These are phyloP conservation scores for Pterocarpus santalinus DNA, from an alignment of 306 rosid species.

Conservation along the genomic window DNA sequence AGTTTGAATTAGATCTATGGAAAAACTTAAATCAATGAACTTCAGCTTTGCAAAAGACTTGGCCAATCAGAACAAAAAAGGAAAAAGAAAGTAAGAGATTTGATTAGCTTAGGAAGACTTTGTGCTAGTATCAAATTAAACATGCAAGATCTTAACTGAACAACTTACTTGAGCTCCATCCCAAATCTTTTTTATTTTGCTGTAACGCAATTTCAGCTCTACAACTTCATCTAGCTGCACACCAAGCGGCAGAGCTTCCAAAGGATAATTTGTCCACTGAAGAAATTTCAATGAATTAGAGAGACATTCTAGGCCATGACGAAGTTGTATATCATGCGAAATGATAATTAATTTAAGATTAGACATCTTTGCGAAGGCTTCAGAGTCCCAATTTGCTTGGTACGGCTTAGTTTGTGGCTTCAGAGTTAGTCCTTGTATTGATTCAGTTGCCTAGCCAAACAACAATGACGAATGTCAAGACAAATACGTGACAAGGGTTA, in stretches of 20 bases:
- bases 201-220: not conserved
- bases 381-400: constrained; percentile 1
- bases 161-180: constrained; percentile 17
- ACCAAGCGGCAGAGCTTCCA: constrained; percentile 4
- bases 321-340: constrained; percentile 12
- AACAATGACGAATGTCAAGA: no score
- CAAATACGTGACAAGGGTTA: no score
- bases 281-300: constrained; percentile 12
- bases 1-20: constrained; percentile 13
- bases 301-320: not conserved
- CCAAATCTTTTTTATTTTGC: constrained; percentile 26
- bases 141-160: not conserved
- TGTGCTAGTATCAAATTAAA: not conserved
- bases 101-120: not conserved
- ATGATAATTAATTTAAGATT: constrained; percentile 24
- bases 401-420: not conserved
- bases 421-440: not conserved
- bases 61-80: not conserved
- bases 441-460: not conserved
- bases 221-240: constrained; percentile 32
- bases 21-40: constrained; percentile 34
- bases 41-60: constrained; percentile 28
- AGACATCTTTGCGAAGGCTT: constrained; percentile 29
- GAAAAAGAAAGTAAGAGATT: not conserved
- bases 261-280: constrained; percentile 10